Evolutionary conservation across 2,329 filamentous ascomycete species (phyloP).

Genomic region (Hypoxylon sp.): DNA sequence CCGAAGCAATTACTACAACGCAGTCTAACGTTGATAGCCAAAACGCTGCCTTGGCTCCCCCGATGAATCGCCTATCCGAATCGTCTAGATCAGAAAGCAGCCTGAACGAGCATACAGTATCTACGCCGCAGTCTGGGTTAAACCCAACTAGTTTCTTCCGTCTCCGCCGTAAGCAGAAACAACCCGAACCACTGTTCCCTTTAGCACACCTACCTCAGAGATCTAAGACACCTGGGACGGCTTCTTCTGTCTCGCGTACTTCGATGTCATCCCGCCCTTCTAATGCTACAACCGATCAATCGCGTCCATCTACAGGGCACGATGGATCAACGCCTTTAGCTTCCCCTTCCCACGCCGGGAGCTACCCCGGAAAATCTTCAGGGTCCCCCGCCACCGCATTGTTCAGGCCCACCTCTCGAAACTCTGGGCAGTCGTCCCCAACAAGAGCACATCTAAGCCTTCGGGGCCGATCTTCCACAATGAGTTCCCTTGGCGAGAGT

Average conservation of each 20-base stretch:
- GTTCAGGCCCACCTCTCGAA: conserved; percentile 64
- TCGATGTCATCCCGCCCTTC: conserved; percentile 53
- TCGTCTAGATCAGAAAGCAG: conserved; percentile 92
- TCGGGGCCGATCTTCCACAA: conserved; percentile 87
- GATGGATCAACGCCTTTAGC: conserved; percentile 55
- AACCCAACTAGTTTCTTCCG: conserved; percentile 84
- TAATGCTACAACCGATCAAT: conserved; percentile 41
- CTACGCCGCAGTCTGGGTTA: conserved; percentile 69
- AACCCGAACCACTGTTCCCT: conserved; percentile 84
- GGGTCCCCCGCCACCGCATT: conserved; percentile 65
- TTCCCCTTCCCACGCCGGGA: conserved; percentile 54
- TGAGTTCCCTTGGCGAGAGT: conserved; percentile 83
- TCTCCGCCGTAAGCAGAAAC: conserved; percentile 82
- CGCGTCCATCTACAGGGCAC: conserved; percentile 51
- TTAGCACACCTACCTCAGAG: conserved; percentile 87
- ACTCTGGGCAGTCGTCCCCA: conserved; percentile 77
- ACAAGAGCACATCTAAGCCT: conserved; percentile 71
- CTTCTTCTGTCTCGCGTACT: conserved; percentile 58
- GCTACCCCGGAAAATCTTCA: conserved; percentile 53
- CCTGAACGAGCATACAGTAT: conserved; percentile 74
- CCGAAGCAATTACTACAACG: conserved; percentile 59
- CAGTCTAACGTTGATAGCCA: conserved; percentile 74
- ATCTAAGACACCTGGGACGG: conserved; percentile 61
- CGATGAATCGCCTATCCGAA: conserved; percentile 79
- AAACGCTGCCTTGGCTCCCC: conserved; percentile 73